A percentile compares a stretch with the other conserved stretches of the same genome.
phyloP scores from a whole-genome alignment of 352 stramenopile genomes.

The Phytophthora vignae region DNA sequence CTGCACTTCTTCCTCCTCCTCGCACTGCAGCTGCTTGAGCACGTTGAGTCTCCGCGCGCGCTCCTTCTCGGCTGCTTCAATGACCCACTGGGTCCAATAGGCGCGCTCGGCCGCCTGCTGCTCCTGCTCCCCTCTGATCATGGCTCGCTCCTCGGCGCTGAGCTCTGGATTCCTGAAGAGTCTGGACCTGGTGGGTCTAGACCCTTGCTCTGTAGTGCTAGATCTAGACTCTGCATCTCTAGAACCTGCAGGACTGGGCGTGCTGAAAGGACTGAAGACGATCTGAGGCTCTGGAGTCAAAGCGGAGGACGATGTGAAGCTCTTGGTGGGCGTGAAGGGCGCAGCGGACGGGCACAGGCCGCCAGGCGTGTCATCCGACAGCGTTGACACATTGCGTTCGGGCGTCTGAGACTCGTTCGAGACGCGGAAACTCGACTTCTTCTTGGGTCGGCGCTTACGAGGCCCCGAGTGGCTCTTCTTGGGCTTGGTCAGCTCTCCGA shows the following conservation, averaged over 20 bases:
- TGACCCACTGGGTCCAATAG: constrained; percentile 87
- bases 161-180: constrained; percentile 13
- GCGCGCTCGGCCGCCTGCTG: constrained; percentile 54
- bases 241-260: background rate
- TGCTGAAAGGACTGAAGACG: background rate
- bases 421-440: constrained; percentile 42
- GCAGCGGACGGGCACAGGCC: constrained; percentile 34
- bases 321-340: constrained; percentile 43
- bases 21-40: constrained; percentile 72
- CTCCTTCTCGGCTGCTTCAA: constrained; percentile 84
- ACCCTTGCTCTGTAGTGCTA: background rate
- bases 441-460: constrained; percentile 73
- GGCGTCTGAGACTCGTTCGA: constrained; percentile 1
- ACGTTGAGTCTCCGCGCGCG: constrained; percentile 67
- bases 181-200: background rate
- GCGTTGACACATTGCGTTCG: constrained; percentile 1
- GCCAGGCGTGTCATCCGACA: background rate
- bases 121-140: constrained; percentile 27
- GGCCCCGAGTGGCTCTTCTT: constrained; percentile 62
- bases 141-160: constrained; percentile 19
- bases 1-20: constrained; percentile 79
- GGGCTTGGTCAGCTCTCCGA: constrained; percentile 5
- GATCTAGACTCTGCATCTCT: background rate
- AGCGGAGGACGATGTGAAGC: constrained; percentile 4
- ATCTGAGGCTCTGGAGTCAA: background rate